Evolutionary conservation across 2,329 filamentous ascomycete species (phyloP).

Genomic region (Fusarium piperis): DNA sequence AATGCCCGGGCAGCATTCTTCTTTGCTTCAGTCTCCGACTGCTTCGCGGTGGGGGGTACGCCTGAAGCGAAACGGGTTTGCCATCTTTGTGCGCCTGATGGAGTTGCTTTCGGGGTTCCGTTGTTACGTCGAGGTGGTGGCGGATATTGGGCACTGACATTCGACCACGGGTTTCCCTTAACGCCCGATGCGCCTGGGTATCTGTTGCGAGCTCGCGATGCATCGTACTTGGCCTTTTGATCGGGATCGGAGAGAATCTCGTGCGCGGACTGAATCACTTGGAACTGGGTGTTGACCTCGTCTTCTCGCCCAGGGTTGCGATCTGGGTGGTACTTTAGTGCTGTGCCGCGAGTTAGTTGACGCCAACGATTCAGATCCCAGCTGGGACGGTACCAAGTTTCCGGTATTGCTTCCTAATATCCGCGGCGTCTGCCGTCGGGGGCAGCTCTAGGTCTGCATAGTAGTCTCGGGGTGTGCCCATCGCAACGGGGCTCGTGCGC

Average conservation of each 20-base stretch:
- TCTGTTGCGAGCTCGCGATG: conserved; percentile 52
- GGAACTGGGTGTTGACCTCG: conserved; percentile 84
- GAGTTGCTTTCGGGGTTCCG: conserved; percentile 23
- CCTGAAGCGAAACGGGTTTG: conserved; percentile 53
- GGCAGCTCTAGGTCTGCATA: conserved; percentile 84
- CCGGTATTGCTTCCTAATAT: conserved; percentile 87
- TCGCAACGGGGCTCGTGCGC: conserved; percentile 35
- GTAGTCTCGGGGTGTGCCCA: conserved; percentile 72
- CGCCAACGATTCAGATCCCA: not conserved
- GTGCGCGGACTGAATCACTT: conserved; percentile 86
- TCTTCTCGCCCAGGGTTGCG: conserved; percentile 85
- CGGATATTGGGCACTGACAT: conserved; percentile 60
- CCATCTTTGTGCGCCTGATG: conserved; percentile 57
- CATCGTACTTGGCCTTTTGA: conserved; percentile 64
- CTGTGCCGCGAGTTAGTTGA: conserved; percentile 55
- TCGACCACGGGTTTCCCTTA: conserved; percentile 66
- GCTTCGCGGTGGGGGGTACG: conserved; percentile 55
- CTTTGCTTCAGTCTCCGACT: conserved; percentile 51
- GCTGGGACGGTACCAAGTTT: conserved; percentile 71
- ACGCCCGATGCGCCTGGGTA: conserved; percentile 64
- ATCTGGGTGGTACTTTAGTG: conserved; percentile 87
- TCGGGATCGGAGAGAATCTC: conserved; percentile 71
- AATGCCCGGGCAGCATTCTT: conserved; percentile 55
- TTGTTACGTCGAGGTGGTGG: conserved; percentile 57
- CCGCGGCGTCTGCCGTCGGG: conserved; percentile 72